Evolutionary conservation across 352 stramenopile species (phyloP).

Genomic region (Phytopythium kandeliae): DNA sequence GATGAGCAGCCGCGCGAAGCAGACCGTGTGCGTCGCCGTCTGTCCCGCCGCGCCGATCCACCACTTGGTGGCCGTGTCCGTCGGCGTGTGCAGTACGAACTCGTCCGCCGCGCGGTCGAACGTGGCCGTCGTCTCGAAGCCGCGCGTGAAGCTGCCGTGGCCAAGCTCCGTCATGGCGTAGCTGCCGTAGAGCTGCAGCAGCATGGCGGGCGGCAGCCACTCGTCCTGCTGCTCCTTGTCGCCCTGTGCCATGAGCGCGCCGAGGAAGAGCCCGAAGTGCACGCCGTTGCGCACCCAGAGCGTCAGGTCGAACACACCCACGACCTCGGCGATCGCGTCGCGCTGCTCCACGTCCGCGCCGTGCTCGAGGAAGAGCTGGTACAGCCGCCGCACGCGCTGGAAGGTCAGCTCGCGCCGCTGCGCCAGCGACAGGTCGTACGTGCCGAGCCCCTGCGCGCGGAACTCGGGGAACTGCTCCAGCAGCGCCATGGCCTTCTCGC

Average conservation of each 20-base stretch:
- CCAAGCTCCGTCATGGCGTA: slow-evolving; percentile 92
- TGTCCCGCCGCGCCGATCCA: slow-evolving; percentile 92
- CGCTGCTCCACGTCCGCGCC: slow-evolving; percentile 44
- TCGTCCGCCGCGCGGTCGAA: slow-evolving; percentile 87
- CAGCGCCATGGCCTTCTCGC: slow-evolving; percentile 44
- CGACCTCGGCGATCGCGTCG: slow-evolving; percentile 52
- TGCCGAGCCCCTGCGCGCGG: slow-evolving; percentile 17
- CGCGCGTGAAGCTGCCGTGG: slow-evolving; percentile 81
- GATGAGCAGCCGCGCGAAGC: slow-evolving; percentile 92
- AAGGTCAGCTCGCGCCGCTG: slow-evolving; percentile 47
- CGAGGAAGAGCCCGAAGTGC: slow-evolving; percentile 82
- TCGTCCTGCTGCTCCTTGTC: slow-evolving; percentile 77
- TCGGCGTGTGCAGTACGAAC: slow-evolving; percentile 95
- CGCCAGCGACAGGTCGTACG: slow-evolving; percentile 47
- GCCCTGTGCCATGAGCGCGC: slow-evolving; percentile 64
- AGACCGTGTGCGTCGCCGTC: slow-evolving; percentile 93
- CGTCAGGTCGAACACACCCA: slow-evolving; percentile 61
- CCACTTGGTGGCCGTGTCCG: slow-evolving; percentile 94
- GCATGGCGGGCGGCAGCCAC: slow-evolving; percentile 71
- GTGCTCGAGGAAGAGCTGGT: slow-evolving; percentile 58
- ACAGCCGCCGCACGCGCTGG: slow-evolving; percentile 45
- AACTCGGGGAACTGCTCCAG: slow-evolving; percentile 45
- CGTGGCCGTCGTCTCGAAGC: slow-evolving; percentile 94
- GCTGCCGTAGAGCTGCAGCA: slow-evolving; percentile 76
- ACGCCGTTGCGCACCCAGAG: slow-evolving; percentile 73